Evolutionary conservation across 2,329 filamentous ascomycete species (phyloP).

Genomic region (Venturia pyrina): DNA sequence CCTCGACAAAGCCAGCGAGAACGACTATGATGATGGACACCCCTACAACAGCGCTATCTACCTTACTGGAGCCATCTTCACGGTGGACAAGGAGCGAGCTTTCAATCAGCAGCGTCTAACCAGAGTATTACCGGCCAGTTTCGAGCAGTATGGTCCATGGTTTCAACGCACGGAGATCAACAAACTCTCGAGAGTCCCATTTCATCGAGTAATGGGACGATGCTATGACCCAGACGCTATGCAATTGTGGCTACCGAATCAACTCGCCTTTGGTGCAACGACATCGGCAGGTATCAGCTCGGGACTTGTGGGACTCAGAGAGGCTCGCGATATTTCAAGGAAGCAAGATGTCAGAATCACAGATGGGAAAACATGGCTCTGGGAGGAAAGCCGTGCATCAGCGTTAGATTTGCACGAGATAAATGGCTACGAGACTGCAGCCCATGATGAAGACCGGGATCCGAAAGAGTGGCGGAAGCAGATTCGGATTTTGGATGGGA

Average conservation of each 20-base stretch:
- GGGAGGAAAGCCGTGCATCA: slow-evolving; percentile 46
- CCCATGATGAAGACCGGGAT: slow-evolving; percentile 35
- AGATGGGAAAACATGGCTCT: slow-evolving; percentile 42
- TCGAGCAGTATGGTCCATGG: slow-evolving; percentile 41
- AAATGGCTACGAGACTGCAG: slow-evolving; percentile 43
- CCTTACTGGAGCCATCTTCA: slow-evolving; percentile 42
- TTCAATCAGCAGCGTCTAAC: slow-evolving; percentile 18
- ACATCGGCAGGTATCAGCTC: slow-evolving; percentile 8
- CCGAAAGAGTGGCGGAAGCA: slow-evolving; percentile 37
- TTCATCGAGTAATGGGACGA: slow-evolving; percentile 43
- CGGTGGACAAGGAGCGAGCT: slow-evolving; percentile 24
- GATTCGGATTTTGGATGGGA: slow-evolving; percentile 34
- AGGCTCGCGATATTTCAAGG: slow-evolving; percentile 38
- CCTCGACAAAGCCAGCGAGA: slow-evolving; percentile 36
- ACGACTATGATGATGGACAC: slow-evolving; percentile 35
- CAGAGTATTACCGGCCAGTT: slow-evolving; percentile 24
- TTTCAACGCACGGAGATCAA: slow-evolving; percentile 36
- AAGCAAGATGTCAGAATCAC: slow-evolving; percentile 40
- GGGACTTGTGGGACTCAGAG: slow-evolving; percentile 37
- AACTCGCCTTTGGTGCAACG: neutral
- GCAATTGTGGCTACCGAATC: slow-evolving; percentile 31
- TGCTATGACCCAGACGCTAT: slow-evolving; percentile 43
- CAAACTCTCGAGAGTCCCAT: slow-evolving; percentile 37
- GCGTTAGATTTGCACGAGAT: slow-evolving; percentile 45
- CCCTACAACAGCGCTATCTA: slow-evolving; percentile 38